Conservation (phyloP, 139 green algal species). For the Axilococcus clingmanii region DNA sequence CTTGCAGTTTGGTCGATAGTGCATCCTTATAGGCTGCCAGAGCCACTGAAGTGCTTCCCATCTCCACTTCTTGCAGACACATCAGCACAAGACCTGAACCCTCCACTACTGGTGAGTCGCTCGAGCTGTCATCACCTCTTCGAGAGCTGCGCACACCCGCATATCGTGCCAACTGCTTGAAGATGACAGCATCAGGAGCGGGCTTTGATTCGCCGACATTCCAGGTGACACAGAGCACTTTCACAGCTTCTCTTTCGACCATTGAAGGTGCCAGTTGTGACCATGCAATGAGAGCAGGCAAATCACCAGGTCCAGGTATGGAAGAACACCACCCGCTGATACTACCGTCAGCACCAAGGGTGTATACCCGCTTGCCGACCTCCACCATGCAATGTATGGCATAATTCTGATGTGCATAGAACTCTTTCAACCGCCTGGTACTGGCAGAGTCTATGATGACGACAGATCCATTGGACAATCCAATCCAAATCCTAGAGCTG, state of each 20-base stretch:
- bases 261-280: slow-evolving; percentile 4
- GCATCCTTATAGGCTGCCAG: slow-evolving; percentile 40
- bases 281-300: slow-evolving; percentile 16
- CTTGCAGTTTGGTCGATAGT: slow-evolving; percentile 32
- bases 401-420: slow-evolving; percentile 32
- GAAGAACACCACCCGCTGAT: slow-evolving; percentile 48
- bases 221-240: slow-evolving; percentile 68
- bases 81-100: slow-evolving; percentile 53
- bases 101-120: no score
- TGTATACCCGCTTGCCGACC: slow-evolving; percentile 38
- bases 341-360: slow-evolving; percentile 46
- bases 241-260: slow-evolving; percentile 27
- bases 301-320: slow-evolving; percentile 7
- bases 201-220: slow-evolving; percentile 67
- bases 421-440: slow-evolving; percentile 18
- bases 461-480: slow-evolving; percentile 40
- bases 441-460: slow-evolving; percentile 8
- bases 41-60: slow-evolving; percentile 63
- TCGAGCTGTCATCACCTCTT: no score
- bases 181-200: slow-evolving; percentile 11
- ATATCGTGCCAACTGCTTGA: slow-evolving; percentile 41
- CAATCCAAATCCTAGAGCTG: slow-evolving; percentile 48
- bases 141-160: no score
- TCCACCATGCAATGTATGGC: slow-evolving; percentile 30
- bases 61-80: slow-evolving; percentile 80